phyloP scores from a whole-genome alignment of 495 filamentous ascomycete genomes.

The Hypoxylon lienhwacheense region DNA sequence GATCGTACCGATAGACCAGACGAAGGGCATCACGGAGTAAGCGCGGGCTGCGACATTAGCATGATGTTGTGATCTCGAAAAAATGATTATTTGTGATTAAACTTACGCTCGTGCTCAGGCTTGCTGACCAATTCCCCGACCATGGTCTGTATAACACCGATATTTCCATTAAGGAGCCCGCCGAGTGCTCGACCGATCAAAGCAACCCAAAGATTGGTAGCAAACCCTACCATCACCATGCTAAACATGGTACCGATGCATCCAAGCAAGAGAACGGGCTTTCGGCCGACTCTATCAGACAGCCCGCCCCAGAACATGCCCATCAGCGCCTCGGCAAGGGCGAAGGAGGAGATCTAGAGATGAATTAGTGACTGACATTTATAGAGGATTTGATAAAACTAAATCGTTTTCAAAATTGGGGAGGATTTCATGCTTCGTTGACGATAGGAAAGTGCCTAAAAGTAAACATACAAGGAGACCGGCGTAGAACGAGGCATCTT shows the following conservation, averaged over 20 bases:
- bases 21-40: constrained; percentile 83
- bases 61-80: not conserved
- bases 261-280: constrained; percentile 78
- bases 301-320: constrained; percentile 84
- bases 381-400: not conserved
- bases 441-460: not conserved
- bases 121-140: constrained; percentile 78
- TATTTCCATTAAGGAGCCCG: constrained; percentile 82
- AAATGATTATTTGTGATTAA: not conserved
- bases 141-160: constrained; percentile 92
- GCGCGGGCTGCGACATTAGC: constrained; percentile 62
- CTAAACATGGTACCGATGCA: constrained; percentile 79
- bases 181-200: constrained; percentile 73
- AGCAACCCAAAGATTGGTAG: constrained; percentile 77
- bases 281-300: constrained; percentile 80
- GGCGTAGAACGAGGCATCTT: constrained; percentile 78
- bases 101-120: constrained; percentile 81
- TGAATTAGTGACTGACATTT: constrained; percentile 1
- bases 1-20: constrained; percentile 85
- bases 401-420: not conserved
- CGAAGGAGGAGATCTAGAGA: constrained; percentile 69
- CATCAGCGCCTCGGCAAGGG: constrained; percentile 75
- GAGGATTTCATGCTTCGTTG: not conserved
- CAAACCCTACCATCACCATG: constrained; percentile 79
- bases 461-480: constrained; percentile 62